These are phyloP conservation scores for Alternaria viburni DNA, from an alignment of 2,329 filamentous ascomycete species.

Conservation along the genomic window DNA sequence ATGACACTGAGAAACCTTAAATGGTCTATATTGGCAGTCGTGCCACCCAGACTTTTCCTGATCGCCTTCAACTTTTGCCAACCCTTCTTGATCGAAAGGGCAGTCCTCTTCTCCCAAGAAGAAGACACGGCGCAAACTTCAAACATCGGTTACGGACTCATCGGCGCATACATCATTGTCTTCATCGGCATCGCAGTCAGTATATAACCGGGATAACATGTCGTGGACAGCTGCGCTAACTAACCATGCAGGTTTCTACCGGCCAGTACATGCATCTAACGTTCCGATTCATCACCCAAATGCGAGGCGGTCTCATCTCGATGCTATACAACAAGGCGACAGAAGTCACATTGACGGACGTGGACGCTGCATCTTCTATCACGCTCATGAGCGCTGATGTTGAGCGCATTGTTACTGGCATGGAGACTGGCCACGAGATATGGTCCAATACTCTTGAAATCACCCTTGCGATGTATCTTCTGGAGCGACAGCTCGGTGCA, in stretches of 20 bases:
- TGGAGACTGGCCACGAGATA: slow-evolving; percentile 44
- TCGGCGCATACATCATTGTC: slow-evolving; percentile 43
- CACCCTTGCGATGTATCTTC: slow-evolving; percentile 55
- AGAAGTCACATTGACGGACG: slow-evolving; percentile 34
- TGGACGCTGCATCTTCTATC: slow-evolving; percentile 39
- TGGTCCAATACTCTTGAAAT: slow-evolving; percentile 52
- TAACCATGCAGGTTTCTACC: slow-evolving; percentile 32
- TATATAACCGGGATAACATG: neutral
- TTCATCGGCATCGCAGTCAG: slow-evolving; percentile 44
- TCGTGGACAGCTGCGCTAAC: slow-evolving; percentile 18
- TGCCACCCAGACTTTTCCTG: slow-evolving; percentile 37
- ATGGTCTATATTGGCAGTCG: slow-evolving; percentile 40
- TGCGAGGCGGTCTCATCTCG: slow-evolving; percentile 45
- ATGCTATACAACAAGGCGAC: slow-evolving; percentile 46
- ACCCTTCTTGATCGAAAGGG: slow-evolving; percentile 44
- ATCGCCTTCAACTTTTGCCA: slow-evolving; percentile 48
- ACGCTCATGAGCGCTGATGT: slow-evolving; percentile 48
- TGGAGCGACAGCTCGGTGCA: slow-evolving; percentile 56
- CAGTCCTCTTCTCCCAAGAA: slow-evolving; percentile 36
- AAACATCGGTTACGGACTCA: slow-evolving; percentile 43
- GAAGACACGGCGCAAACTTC: slow-evolving; percentile 16
- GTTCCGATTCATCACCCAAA: slow-evolving; percentile 44
- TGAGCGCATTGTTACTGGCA: slow-evolving; percentile 43
- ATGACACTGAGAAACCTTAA: slow-evolving; percentile 35
- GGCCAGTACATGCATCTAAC: slow-evolving; percentile 45